Evolutionary conservation across 129 eudicot genomes (phyloP).

Genomic region (Centella asiatica): DNA sequence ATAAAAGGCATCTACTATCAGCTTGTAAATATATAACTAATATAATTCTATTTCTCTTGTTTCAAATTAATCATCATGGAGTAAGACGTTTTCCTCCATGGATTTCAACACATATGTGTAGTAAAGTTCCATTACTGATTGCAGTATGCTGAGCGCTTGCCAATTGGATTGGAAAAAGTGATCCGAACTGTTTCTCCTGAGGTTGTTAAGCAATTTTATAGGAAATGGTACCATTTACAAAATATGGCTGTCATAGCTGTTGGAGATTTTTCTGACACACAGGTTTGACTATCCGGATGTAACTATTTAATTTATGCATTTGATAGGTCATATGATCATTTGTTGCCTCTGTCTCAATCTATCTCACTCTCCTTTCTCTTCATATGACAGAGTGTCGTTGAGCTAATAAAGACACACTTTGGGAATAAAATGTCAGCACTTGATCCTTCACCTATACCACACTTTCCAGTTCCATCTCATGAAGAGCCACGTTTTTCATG

Average conservation of each 20-base stretch:
- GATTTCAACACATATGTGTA: not conserved
- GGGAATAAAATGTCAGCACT: constrained; percentile 38
- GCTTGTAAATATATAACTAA: too few relatives aligned
- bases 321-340: not conserved
- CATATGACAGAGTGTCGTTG: constrained; percentile 61
- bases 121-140: constrained; percentile 7
- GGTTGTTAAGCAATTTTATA: constrained; percentile 58
- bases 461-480: constrained; percentile 64
- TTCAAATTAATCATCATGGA: too few relatives aligned
- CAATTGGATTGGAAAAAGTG: constrained; percentile 83
- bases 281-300: constrained; percentile 37
- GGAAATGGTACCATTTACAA: constrained; percentile 73
- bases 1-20: too few relatives aligned
- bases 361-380: constrained; percentile 9
- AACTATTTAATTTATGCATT: not conserved
- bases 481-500: constrained; percentile 79
- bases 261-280: constrained; percentile 84
- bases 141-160: constrained; percentile 93
- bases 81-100: not conserved
- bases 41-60: too few relatives aligned
- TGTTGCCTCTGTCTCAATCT: not conserved
- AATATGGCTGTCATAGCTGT: constrained; percentile 93
- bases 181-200: constrained; percentile 75
- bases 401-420: constrained; percentile 71
- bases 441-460: constrained; percentile 48